A percentile compares a stretch with the other conserved stretches of the same genome.
Evolutionary conservation across 2,329 filamentous ascomycete genomes (phyloP).

Genomic region (Colletotrichum chlorophyti): DNA sequence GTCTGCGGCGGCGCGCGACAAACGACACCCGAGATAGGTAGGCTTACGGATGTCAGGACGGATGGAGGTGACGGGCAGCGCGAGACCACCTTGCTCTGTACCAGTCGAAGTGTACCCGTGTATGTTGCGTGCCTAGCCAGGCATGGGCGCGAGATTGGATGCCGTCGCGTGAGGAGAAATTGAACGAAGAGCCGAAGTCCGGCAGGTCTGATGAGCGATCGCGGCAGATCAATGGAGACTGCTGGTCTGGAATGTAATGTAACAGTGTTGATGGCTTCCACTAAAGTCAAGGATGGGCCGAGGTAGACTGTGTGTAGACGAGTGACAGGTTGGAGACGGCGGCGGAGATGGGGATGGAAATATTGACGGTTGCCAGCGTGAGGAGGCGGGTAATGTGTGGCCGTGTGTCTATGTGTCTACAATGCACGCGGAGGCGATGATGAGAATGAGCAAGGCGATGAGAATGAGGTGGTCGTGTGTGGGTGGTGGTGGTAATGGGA

Average conservation of each 20-base stretch:
- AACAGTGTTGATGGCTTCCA: constrained; percentile 4
- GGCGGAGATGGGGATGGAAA: background rate
- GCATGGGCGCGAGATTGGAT: background rate
- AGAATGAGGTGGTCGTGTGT: constrained; percentile 35
- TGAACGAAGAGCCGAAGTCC: too few species aligned
- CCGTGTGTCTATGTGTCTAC: background rate
- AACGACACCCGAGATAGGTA: too few species aligned
- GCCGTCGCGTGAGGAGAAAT: constrained; percentile 24
- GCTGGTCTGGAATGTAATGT: background rate
- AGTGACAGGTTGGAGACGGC: background rate
- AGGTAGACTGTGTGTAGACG: too few species aligned
- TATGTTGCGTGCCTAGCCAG: background rate
- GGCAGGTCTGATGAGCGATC: constrained; percentile 28
- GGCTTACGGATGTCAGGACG: constrained; percentile 7
- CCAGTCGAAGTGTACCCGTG: too few species aligned
- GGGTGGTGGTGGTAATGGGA: constrained; percentile 38
- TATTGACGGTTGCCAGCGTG: background rate
- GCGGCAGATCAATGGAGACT: constrained; percentile 15
- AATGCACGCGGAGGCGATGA: background rate
- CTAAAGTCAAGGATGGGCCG: background rate
- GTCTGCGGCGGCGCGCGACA: constrained; percentile 26
- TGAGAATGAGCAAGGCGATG: constrained; percentile 14
- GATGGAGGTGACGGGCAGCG: too few species aligned
- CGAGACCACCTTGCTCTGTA: too few species aligned
- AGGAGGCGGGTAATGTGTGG: constrained; percentile 5